phyloP scores from a whole-genome alignment of 495 filamentous ascomycete species.

The Lasiosphaeriaceae sp. region DNA sequence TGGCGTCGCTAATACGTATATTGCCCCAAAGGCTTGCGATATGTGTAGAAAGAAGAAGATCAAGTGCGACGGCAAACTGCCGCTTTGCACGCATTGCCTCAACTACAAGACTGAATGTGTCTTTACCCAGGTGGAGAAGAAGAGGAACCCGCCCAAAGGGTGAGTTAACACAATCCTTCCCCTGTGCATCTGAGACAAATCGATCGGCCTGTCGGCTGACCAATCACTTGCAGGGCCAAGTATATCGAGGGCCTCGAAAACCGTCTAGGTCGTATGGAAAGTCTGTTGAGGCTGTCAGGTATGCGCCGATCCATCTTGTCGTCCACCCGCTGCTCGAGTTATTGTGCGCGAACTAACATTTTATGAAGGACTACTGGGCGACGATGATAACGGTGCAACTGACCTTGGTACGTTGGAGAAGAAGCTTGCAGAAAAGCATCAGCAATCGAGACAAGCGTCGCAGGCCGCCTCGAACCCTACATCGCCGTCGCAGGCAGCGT shows the following conservation, averaged over 20 bases:
- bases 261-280: conserved; percentile 89
- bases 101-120: conserved; percentile 99
- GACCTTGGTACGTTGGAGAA: conserved; percentile 87
- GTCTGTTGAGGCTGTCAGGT: conserved; percentile 79
- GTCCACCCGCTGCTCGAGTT: background rate
- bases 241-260: conserved; percentile 99
- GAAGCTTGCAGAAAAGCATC: conserved; percentile 64
- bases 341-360: conserved; percentile 11
- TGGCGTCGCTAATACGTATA: conserved; percentile 21
- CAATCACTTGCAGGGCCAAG: conserved; percentile 62
- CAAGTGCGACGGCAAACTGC: conserved; percentile 96
- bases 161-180: conserved; percentile 33
- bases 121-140: conserved; percentile 98
- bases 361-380: conserved; percentile 61
- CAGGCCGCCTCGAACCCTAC: conserved; percentile 42
- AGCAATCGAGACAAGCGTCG: conserved; percentile 41
- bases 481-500: conserved; percentile 42
- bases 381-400: conserved; percentile 81
- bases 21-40: conserved; percentile 74
- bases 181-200: background rate
- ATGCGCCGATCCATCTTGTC: conserved; percentile 6
- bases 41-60: conserved; percentile 99
- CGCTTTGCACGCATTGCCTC: conserved; percentile 90
- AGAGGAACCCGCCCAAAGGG: conserved; percentile 96
- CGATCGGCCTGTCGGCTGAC: conserved; percentile 16